Evolutionary conservation across 2,329 filamentous ascomycete genomes (phyloP).

Genomic region (Trichophyton simii): DNA sequence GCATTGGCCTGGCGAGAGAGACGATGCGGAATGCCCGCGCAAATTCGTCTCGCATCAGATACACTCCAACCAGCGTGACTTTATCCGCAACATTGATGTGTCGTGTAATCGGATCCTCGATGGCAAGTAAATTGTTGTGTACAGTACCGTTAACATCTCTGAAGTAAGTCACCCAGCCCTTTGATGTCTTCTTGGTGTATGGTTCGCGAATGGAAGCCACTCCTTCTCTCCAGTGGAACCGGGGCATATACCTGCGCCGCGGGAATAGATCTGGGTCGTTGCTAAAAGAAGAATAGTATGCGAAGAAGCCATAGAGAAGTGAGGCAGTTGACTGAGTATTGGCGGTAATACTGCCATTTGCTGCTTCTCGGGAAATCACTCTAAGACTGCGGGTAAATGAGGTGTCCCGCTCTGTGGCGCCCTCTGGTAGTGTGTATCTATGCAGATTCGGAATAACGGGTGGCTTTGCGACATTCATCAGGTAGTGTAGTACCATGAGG

Average conservation of each 20-base stretch:
- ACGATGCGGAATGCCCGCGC: conserved; percentile 66
- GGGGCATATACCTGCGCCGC: conserved; percentile 17
- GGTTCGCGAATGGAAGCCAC: conserved; percentile 66
- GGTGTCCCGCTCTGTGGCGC: conserved; percentile 55
- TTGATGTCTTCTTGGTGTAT: conserved; percentile 63
- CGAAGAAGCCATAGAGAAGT: conserved; percentile 72
- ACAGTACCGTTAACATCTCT: conserved; percentile 58
- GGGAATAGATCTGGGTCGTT: background rate
- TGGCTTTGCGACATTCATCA: conserved; percentile 68
- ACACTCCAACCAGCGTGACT: conserved; percentile 70
- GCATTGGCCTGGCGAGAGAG: conserved; percentile 34
- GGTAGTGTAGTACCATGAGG: conserved; percentile 81
- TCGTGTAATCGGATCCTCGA: conserved; percentile 82
- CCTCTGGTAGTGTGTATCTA: conserved; percentile 27
- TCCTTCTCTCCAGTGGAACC: conserved; percentile 68
- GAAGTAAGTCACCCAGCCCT: conserved; percentile 77
- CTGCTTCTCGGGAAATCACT: conserved; percentile 52
- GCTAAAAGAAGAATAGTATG: conserved; percentile 58
- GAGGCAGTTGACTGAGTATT: conserved; percentile 59
- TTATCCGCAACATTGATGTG: conserved; percentile 82
- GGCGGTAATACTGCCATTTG: conserved; percentile 46
- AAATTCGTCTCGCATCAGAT: conserved; percentile 73
- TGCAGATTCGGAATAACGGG: conserved; percentile 71
- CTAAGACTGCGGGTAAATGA: conserved; percentile 67
- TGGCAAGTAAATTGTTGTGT: conserved; percentile 72